phyloP scores from a whole-genome alignment of 2,329 filamentous ascomycete species.

The Venturia carpophila region DNA sequence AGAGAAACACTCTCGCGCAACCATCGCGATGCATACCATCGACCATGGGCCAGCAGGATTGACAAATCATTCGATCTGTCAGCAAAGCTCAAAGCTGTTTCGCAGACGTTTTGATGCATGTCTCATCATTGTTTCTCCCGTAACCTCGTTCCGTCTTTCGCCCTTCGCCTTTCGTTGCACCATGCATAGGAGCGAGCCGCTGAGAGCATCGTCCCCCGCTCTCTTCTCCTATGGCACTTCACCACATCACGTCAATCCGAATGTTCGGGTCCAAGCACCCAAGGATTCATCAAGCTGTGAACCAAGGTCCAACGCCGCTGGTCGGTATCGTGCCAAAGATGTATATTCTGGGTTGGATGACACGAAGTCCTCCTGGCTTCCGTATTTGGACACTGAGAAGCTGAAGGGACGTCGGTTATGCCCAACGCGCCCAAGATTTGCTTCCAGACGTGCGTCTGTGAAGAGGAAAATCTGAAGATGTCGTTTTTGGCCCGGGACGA shows the following conservation, averaged over 20 bases:
- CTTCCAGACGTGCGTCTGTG: no score
- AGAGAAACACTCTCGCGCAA: not conserved
- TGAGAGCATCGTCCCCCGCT: not conserved
- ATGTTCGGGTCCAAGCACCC: not conserved
- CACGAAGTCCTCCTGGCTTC: not conserved
- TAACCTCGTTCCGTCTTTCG: not conserved
- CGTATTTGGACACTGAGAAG: not conserved
- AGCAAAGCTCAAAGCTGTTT: not conserved
- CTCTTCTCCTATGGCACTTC: not conserved
- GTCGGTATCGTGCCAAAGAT: not conserved
- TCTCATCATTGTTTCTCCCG: not conserved
- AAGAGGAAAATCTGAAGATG: not conserved
- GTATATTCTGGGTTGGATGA: not conserved
- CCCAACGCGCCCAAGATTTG: not conserved
- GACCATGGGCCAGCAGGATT: not conserved
- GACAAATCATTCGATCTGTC: not conserved
- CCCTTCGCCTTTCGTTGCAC: not conserved
- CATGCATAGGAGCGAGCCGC: no score
- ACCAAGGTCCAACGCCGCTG: no score
- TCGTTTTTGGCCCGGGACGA: not conserved
- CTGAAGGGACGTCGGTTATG: no score
- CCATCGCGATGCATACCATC: not conserved
- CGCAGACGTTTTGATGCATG: not conserved
- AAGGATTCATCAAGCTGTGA: not conserved
- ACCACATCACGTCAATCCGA: not conserved